These are phyloP conservation scores for Wallacemonas sp. DNA, from an alignment of 208 protist species.

Conservation along the genomic window DNA sequence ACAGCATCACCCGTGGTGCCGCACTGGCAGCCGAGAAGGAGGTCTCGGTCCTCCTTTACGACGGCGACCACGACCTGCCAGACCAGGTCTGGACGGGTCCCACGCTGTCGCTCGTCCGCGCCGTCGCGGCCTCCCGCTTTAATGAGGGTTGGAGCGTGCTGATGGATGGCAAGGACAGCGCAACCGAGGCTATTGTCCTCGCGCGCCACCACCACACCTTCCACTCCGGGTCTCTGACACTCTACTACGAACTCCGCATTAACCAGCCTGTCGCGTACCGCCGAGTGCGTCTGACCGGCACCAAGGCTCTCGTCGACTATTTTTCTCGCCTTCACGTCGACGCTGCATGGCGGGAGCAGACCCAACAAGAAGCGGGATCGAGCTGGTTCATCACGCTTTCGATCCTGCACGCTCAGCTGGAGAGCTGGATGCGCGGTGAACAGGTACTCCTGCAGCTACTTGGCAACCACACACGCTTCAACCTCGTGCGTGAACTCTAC, in stretches of 20 bases:
- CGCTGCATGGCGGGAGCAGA: conserved; percentile 7
- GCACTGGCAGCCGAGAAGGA: conserved; percentile 15
- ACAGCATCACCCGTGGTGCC: conserved; percentile 30
- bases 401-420: conserved; percentile 58
- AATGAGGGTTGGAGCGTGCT: conserved; percentile 86
- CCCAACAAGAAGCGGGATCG: conserved; percentile 18
- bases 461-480: conserved; percentile 10
- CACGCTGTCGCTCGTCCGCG: conserved; percentile 34
- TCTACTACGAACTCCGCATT: conserved; percentile 82
- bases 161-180: conserved; percentile 56
- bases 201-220: conserved; percentile 65
- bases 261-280: conserved; percentile 66
- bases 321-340: conserved; percentile 44
- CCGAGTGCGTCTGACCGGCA: conserved; percentile 62
- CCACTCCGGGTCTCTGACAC: conserved; percentile 57
- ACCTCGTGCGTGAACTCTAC: conserved; percentile 20
- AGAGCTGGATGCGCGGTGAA: conserved; percentile 66
- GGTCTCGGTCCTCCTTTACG: conserved; percentile 37
- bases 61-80: conserved; percentile 37
- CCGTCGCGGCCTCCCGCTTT: conserved; percentile 62
- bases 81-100: conserved; percentile 23
- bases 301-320: conserved; percentile 61
- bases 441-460: conserved; percentile 52
- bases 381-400: conserved; percentile 56
- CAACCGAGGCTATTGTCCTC: conserved; percentile 42